A percentile compares a stretch with the other conserved stretches of the same genome.
Conservation (phyloP, 768 basidiomycete genomes). For the Strobilomyces dryophilus region DNA sequence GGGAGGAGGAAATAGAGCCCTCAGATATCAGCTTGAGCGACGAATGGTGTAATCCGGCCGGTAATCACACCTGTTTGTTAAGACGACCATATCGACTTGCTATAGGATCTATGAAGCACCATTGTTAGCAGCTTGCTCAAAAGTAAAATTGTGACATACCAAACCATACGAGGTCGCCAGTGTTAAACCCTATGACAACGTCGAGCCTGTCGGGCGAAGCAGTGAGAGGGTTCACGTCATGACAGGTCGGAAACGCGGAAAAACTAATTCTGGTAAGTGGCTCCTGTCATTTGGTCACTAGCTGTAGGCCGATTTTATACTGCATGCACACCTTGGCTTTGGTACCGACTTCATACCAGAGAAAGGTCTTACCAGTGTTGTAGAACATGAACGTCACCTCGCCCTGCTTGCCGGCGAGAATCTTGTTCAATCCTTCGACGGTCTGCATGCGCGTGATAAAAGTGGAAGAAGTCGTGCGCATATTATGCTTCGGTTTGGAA, state of each 20-base stretch:
- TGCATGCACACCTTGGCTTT: conserved; percentile 65
- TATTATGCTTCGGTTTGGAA: conserved; percentile 83
- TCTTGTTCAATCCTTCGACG: conserved; percentile 69
- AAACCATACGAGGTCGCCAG: conserved; percentile 96
- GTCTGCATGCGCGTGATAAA: conserved; percentile 88
- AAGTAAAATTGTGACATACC: conserved; percentile 45
- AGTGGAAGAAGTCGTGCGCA: conserved; percentile 86
- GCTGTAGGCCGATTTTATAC: neutral
- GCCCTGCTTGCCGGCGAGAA: conserved; percentile 74
- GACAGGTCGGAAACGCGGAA: conserved; percentile 84
- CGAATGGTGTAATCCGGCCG: neutral
- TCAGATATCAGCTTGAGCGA: conserved; percentile 26
- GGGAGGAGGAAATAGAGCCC: conserved; percentile 76
- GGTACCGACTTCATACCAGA: conserved; percentile 84
- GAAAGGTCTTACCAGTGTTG: conserved; percentile 77
- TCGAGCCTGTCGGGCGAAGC: conserved; percentile 78
- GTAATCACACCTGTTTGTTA: conserved; percentile 67
- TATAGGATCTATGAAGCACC: conserved; percentile 58
- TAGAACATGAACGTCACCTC: conserved; percentile 86
- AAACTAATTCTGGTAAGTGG: conserved; percentile 83
- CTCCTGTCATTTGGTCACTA: conserved; percentile 53
- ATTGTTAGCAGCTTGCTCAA: conserved; percentile 3
- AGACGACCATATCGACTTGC: conserved; percentile 78
- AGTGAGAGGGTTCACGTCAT: conserved; percentile 79
- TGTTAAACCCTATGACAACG: conserved; percentile 85